Percentiles rank a stretch among this genome's conserved stretches.
These are phyloP conservation scores for Ambispora gerdemannii DNA, from an alignment of 192 early-diverging fungal genomes.

Conservation along the genomic window DNA sequence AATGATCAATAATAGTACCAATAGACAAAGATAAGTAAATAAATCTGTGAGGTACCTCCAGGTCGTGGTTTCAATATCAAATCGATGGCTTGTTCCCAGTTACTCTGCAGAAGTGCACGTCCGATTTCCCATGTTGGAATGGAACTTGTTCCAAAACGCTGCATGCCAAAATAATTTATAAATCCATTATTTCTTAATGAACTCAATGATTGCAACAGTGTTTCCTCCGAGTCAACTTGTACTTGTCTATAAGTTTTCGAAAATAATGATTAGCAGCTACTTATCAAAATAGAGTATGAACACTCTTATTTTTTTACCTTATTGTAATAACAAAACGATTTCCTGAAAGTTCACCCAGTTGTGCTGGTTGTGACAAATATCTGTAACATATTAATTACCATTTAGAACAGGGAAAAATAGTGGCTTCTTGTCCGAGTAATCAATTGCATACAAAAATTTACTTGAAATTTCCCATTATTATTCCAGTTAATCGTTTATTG, in stretches of 20 bases:
- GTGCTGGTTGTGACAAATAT: slow-evolving; percentile 60
- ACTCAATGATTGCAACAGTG: slow-evolving; percentile 54
- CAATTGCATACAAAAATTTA: slow-evolving; percentile 28
- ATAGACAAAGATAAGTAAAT: background rate
- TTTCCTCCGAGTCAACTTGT: slow-evolving; percentile 45
- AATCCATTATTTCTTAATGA: slow-evolving; percentile 77
- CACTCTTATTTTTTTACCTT: slow-evolving; percentile 40
- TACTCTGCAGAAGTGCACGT: slow-evolving; percentile 61
- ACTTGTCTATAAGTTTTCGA: slow-evolving; percentile 42
- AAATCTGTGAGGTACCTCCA: slow-evolving; percentile 48
- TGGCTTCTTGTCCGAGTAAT: no score
- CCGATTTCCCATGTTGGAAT: slow-evolving; percentile 82
- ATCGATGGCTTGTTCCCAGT: slow-evolving; percentile 73
- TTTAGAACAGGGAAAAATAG: background rate
- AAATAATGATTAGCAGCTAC: background rate
- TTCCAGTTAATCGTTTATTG: slow-evolving; percentile 50
- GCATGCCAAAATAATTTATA: slow-evolving; percentile 97
- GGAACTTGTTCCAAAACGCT: slow-evolving; percentile 89
- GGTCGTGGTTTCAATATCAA: slow-evolving; percentile 80
- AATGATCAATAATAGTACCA: background rate
- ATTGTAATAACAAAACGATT: slow-evolving; percentile 90
- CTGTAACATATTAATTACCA: slow-evolving; percentile 25
- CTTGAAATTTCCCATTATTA: slow-evolving; percentile 73
- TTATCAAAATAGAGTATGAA: background rate
- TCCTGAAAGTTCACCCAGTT: slow-evolving; percentile 81